Evolutionary conservation across 2,329 filamentous ascomycete genomes (phyloP), one percentile per base, ranked within the genome.

Genomic region (Pyrenochaeta sp.): DNA sequence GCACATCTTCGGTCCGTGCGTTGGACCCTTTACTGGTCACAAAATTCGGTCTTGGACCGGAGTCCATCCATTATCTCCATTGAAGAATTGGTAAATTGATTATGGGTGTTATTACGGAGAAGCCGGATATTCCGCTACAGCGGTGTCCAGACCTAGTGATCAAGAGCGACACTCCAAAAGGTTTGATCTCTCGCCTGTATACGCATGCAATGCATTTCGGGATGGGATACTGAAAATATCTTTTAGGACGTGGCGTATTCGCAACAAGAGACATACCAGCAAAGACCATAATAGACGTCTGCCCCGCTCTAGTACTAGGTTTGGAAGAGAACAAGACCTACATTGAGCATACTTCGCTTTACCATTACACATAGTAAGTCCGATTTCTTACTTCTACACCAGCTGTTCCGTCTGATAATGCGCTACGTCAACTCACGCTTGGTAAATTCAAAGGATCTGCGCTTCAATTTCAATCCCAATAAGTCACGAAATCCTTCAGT

Each of bases 291-390:
- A 72, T 86, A 56, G 85, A 86, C 62, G 79, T 81, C 8, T 84
- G 78, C 40, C 84, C 84, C 3, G 84, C 85, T 5, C 69, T 87
- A 5, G 71, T 86, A 2, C 72, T 87, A 15, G 77, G 79, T 28
- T 65, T 77, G 0, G 65, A 74, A 43, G 83, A 86, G 62, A 85
- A 84, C 61, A 74, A 77, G 53, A 62, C 77, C 12, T 78, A 86
- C 65, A 79, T 86, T 54, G 76, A 78, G 51, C 78, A 84, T 30
- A 86, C 84, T 0, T 75, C 77, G 1, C 69, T 87, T 3, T 83
- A 82, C 67, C 82, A 86, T 67, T 87, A 87, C 64, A 86, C 84
- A 30, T 86, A 86, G 83, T 84, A 76, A 58, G 77, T 40, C 24
- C 24, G 8, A 44, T 2, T 34, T 32, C n/a, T 5, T 19, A 13